Base-by-base conservation (phyloP, 2,329 filamentous ascomycete genomes). In the Sporothrix sp. region DNA sequence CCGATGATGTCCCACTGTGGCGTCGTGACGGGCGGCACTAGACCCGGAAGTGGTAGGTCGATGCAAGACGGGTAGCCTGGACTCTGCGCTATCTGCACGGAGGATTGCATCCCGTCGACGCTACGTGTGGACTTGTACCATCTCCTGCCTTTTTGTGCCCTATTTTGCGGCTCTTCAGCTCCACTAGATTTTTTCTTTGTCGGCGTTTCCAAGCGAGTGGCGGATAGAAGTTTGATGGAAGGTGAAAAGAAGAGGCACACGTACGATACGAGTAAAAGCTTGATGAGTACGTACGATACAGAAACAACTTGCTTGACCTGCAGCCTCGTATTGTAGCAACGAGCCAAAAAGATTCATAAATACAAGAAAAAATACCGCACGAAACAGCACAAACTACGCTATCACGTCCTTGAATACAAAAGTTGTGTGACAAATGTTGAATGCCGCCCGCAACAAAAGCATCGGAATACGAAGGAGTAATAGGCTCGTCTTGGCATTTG, bases 1-100 rank as follows among this genome's bases (percentile, higher is more conserved):
- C 30, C 14, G 20, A 23, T 16, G n/a, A n/a, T 18, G 30, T 18
- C 16, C 35, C 46, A 38, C 35, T 30, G 33, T 30, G 35, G 16
- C n/a, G 20, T 45, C 20, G 8, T 35, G 25, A 25, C 14, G 16
- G 20, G 30, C 21, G 27, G 20, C 46, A 38, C 45, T 52, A 48
- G 21, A 27, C 33, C 51, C 20, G 21, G 27, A 52, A 45, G 21
- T 44, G 51, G 51, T 52, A 49, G 51, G 51, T 49, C 39, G 38
- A 33, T 44, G 33, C 43, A 51, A 33, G 28, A 36, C 49, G 36
- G 27, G 42, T 40, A 51, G 20, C 40, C 40, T 45, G 40, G 48
- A 20, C 25, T 51, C 40, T 44, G 32, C 40, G 48, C 48, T 25
- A 44, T 30, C n/a, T 37, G 44, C 43, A 18, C 18, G 43, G 33